Base-by-base conservation (phyloP, 805 yeast genomes). In the Hanseniaspora meyeri region DNA sequence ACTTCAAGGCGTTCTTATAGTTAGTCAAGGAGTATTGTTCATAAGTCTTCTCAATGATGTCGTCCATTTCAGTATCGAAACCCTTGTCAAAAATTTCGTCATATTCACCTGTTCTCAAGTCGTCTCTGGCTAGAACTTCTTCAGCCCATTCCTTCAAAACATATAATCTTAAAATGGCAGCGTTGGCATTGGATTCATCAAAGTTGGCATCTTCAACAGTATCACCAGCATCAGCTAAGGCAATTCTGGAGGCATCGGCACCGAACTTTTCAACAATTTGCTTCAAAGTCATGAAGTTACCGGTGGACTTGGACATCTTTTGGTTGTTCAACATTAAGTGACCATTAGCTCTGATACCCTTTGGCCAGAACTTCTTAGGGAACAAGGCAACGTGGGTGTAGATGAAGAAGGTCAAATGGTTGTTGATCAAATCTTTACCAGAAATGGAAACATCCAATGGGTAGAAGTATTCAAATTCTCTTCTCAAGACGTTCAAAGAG, bases 161-260 rank as follows among this genome's bases (percentile, higher is more conserved):
- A 70, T 79, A 85, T 68, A 93, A 78, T 74, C 98, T 86, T 70
- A 93, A 79, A 69, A 93, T 90, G 29, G 97, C 97, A 49, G 98
- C 96, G 66, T 93, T 93, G 56, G 98, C 98, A 66, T 83, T 90
- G 59, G 88, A 74, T 74, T 93, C 98, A 66, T 93, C 98, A 67
- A 93, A 87, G 76, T 93, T 93, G 54, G 98, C 98, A 71, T 93
- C 98, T 74, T 93, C 98, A 62, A 89, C 81, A 45, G 93, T 77
- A 69, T 93, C 98, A 76, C 98, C 98, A 53, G 97, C 96, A 75
- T 93, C 98, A 48, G 97, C 98, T 62, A 93, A 75, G 5, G 98
- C 97, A 69, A 93, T 87, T 77, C 98, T 85, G 11, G 96, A 76
- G 43, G 97, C 97, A 71, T 93, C 98, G 52, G 97, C 95, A 70